Evolutionary conservation across 331 rosid genomes (phyloP).

Genomic region (Malus hybrid): DNA sequence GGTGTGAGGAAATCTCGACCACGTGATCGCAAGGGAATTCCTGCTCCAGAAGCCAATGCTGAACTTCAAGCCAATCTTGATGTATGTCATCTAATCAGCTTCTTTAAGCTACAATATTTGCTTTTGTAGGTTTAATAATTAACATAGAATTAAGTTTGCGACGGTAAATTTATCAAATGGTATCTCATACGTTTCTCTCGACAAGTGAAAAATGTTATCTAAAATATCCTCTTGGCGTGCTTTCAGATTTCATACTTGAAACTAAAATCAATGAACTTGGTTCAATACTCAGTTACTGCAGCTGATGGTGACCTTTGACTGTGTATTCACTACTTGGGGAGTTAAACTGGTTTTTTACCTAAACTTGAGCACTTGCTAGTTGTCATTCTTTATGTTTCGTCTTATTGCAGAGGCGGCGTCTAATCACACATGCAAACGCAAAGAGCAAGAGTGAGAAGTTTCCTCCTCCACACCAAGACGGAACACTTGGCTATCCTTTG

Average conservation of each 20-base stretch:
- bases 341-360: background rate
- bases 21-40: constrained; percentile 82
- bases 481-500: constrained; percentile 82
- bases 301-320: background rate
- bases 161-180: background rate
- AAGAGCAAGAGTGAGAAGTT: constrained; percentile 99
- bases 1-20: constrained; percentile 76
- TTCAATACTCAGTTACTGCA: background rate
- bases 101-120: background rate
- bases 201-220: background rate
- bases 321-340: background rate
- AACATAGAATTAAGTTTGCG: background rate
- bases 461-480: constrained; percentile 99
- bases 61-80: constrained; percentile 94
- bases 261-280: background rate
- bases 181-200: background rate
- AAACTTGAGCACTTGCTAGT: background rate
- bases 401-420: constrained; percentile 66
- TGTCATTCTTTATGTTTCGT: constrained; percentile 1
- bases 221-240: background rate
- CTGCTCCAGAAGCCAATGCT: constrained; percentile 89
- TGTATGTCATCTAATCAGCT: constrained; percentile 39
- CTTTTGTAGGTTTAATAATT: background rate
- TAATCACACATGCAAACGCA: constrained; percentile 89
- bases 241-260: background rate